These are phyloP conservation scores for Paraphaeosphaeria sporulosa DNA, from an alignment of 2,329 filamentous ascomycete genomes.

Conservation along the genomic window DNA sequence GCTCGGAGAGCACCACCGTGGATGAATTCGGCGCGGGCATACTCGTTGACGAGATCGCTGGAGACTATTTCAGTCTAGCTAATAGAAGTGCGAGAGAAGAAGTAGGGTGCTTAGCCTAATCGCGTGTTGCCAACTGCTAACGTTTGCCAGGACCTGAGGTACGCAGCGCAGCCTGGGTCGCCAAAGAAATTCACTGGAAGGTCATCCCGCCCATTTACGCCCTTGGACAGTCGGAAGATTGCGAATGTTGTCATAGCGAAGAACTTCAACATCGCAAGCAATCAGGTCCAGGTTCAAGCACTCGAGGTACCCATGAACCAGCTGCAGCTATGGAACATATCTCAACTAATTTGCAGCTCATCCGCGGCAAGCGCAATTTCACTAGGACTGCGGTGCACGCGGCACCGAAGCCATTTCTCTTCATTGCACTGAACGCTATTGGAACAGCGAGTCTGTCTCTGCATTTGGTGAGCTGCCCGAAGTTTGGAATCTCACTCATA, in stretches of 20 bases:
- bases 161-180: slow-evolving; percentile 28
- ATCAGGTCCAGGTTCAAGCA: slow-evolving; percentile 82
- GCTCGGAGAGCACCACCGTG: slow-evolving; percentile 74
- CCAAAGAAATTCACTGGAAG: slow-evolving; percentile 32
- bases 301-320: slow-evolving; percentile 57
- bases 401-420: slow-evolving; percentile 79
- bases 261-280: slow-evolving; percentile 76
- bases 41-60: slow-evolving; percentile 54
- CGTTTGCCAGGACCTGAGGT: slow-evolving; percentile 15
- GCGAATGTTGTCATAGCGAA: slow-evolving; percentile 85
- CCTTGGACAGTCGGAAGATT: slow-evolving; percentile 64
- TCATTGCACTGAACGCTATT: slow-evolving; percentile 74
- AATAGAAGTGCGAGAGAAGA: slow-evolving; percentile 19
- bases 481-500: background rate
- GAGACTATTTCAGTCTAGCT: slow-evolving; percentile 32
- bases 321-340: background rate
- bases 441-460: slow-evolving; percentile 46
- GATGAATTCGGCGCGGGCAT: slow-evolving; percentile 82
- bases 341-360: slow-evolving; percentile 65
- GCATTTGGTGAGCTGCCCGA: slow-evolving; percentile 48
- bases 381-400: slow-evolving; percentile 76
- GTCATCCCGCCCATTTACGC: slow-evolving; percentile 39
- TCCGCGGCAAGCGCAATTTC: slow-evolving; percentile 80
- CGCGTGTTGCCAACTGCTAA: slow-evolving; percentile 15
- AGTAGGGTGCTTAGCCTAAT: slow-evolving; percentile 17